These are phyloP conservation scores for Russula sp. DNA, from an alignment of 768 basidiomycete genomes.

Conservation along the genomic window DNA sequence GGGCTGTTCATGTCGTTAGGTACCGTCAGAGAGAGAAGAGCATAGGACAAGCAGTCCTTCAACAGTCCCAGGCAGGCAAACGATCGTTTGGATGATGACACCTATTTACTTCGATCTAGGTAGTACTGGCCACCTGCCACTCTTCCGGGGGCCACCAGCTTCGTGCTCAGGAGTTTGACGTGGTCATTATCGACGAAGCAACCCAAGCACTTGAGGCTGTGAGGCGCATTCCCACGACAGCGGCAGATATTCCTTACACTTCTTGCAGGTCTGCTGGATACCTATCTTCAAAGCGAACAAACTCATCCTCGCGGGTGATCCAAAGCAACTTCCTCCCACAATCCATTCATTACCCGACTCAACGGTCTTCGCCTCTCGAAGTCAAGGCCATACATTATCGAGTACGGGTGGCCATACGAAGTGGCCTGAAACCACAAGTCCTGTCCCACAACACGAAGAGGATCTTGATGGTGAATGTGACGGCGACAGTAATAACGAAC, in stretches of 20 bases:
- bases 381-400: not conserved
- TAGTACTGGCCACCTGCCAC: slow-evolving; percentile 93
- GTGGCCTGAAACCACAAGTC: not conserved
- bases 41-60: slow-evolving; percentile 74
- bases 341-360: slow-evolving; percentile 58
- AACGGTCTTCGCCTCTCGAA: slow-evolving; percentile 15
- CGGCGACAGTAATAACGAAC: not conserved
- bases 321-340: slow-evolving; percentile 93
- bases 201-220: slow-evolving; percentile 96
- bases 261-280: slow-evolving; percentile 78
- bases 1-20: slow-evolving; percentile 33
- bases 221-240: slow-evolving; percentile 21
- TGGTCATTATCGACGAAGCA: slow-evolving; percentile 95
- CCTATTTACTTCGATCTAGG: slow-evolving; percentile 32
- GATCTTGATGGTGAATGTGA: not conserved
- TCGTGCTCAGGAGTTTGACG: slow-evolving; percentile 73
- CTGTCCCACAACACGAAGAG: not conserved
- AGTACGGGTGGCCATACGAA: not conserved
- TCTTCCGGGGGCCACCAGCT: slow-evolving; percentile 84
- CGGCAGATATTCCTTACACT: not conserved
- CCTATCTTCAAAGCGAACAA: slow-evolving; percentile 91
- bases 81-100: not conserved
- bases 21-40: slow-evolving; percentile 85
- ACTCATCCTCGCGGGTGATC: slow-evolving; percentile 87
- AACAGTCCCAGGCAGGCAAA: slow-evolving; percentile 58